Conservation (phyloP, 2,329 filamentous ascomycete species). For the Dactylellina haptotyla region DNA sequence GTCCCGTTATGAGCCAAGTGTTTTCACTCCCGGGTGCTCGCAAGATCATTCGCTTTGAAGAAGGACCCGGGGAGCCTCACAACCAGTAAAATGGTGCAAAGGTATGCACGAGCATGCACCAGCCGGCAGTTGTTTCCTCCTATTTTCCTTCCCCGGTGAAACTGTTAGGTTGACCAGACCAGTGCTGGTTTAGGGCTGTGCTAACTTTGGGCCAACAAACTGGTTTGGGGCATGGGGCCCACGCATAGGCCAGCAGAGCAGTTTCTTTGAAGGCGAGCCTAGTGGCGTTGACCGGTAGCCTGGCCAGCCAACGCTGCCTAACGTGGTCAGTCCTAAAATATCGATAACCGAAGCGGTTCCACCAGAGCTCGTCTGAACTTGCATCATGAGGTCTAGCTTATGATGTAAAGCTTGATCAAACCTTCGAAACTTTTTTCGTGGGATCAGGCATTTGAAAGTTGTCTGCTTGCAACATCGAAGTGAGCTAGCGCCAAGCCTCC, state of each 20-base stretch:
- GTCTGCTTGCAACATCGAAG: too few relatives aligned
- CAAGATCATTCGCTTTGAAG: too few relatives aligned
- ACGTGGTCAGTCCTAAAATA: too few relatives aligned
- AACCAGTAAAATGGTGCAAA: too few relatives aligned
- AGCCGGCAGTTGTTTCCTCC: slow-evolving; percentile 2
- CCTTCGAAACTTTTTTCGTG: too few relatives aligned
- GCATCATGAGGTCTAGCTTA: too few relatives aligned
- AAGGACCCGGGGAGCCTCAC: too few relatives aligned
- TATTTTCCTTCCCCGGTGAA: neutral
- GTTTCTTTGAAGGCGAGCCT: neutral
- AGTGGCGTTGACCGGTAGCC: neutral
- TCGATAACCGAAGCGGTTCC: too few relatives aligned
- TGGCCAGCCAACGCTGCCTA: neutral
- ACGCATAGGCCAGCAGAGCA: neutral
- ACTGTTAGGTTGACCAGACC: neutral
- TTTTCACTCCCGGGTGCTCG: neutral
- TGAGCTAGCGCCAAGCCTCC: too few relatives aligned
- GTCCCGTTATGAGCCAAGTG: neutral
- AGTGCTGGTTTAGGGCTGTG: neutral
- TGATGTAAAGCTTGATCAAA: too few relatives aligned
- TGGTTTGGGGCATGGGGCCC: neutral
- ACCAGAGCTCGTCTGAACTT: neutral
- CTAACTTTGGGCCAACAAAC: neutral
- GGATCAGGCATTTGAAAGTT: too few relatives aligned
- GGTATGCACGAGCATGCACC: too few relatives aligned